A percentile compares a stretch with the other conserved stretches of the same genome.
These are phyloP conservation scores for Calonectria crousiana DNA, from an alignment of 2,329 filamentous ascomycete genomes.

Conservation along the genomic window DNA sequence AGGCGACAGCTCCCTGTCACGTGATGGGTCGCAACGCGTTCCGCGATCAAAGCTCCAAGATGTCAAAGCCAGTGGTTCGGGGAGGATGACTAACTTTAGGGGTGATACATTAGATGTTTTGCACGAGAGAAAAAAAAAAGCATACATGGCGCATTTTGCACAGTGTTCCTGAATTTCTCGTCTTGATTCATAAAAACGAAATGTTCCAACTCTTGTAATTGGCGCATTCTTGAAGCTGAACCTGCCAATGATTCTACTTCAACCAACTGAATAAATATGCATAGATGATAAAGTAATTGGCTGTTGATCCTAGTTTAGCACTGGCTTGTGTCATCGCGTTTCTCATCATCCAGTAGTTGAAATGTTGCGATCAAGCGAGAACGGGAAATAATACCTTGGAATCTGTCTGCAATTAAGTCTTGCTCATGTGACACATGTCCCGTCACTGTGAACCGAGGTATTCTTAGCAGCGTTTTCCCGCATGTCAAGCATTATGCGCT, in stretches of 20 bases:
- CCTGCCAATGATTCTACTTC: neutral
- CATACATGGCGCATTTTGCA: neutral
- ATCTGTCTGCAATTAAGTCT: neutral
- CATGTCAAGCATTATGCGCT: neutral
- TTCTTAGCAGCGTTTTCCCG: neutral
- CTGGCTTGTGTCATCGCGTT: neutral
- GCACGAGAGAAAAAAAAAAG: neutral
- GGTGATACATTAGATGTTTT: neutral
- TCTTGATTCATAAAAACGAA: neutral
- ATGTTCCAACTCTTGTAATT: neutral
- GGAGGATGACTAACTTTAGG: neutral
- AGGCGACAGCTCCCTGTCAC: slow-evolving; percentile 47
- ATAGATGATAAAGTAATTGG: neutral
- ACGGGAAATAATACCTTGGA: neutral
- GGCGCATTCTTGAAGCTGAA: neutral
- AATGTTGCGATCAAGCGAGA: neutral
- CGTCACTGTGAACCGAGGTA: neutral
- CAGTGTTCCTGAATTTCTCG: neutral
- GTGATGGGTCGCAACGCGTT: slow-evolving; percentile 49
- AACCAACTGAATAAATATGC: neutral
- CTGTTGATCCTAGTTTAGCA: neutral
- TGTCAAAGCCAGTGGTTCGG: slow-evolving; percentile 2
- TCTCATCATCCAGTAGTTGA: neutral
- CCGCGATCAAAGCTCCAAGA: slow-evolving; percentile 38
- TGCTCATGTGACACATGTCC: neutral